Evolutionary conservation across 2,329 filamentous ascomycete species (phyloP), one percentile per base, ranked within the genome.

Genomic region (Colletotrichum caudatum): DNA sequence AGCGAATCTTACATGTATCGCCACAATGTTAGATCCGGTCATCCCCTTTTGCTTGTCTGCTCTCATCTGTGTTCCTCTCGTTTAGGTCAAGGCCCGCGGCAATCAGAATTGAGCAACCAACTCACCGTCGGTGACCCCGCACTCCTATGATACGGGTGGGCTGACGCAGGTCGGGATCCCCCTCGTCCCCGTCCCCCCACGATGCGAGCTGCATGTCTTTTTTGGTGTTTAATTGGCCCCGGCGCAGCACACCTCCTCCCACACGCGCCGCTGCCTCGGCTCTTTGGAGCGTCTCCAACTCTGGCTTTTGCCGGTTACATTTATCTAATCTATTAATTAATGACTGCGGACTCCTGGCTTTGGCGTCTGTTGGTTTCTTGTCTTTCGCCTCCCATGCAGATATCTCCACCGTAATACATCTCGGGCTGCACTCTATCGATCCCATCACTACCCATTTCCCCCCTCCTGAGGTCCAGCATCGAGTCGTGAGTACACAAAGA

Each of bases 401-500:
- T 56, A 39, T 29, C 18, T 29, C 44, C 16, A 4, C 37, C 23
- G n/a, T 3, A 11, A 14, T 8, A 29, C 26, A 20, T 14, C 7
- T 44, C 5, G 18, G 11, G 35, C 9, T 23, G 12, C 3, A 56
- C 20, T 41, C 5, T 14, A 4, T 50, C 20, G n/a, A 39, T 2
- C n/a, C 29, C n/a, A n/a, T 37, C 5, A 11, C 37, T 14, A 39
- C 23, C 12, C 33, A 9, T 33, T 14, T 26, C 35, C 9, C 11
- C 58, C 35, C 57, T 29, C 3, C 58, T 5, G 6, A 33, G 2
- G 20, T 20, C 16, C 16, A 39, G 35, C n/a, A 57, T 29, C 29
- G 4, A 11, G 37, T 1, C 29, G 33, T 51, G 41, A 41, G 18
- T 9, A 6, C 29, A 23, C 39, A 66, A 78, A 60, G 16, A 85